These are phyloP conservation scores for Zygoascus flipseniorum DNA, from an alignment of 805 yeast genomes.

Conservation along the genomic window DNA sequence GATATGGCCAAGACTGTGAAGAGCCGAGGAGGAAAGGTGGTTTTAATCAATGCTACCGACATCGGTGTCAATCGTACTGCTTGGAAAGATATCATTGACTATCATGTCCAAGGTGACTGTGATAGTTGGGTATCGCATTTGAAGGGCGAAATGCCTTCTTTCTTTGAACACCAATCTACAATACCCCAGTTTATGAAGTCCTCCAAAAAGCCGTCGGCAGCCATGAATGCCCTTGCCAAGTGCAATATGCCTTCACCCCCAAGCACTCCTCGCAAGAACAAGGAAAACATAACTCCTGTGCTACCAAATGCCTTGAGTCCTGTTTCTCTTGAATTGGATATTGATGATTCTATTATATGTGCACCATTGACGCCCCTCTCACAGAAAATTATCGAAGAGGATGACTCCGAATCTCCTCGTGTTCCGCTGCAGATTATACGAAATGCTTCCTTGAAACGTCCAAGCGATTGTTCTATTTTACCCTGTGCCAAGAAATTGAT, in stretches of 20 bases:
- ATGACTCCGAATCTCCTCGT: neutral
- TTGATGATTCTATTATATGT: neutral
- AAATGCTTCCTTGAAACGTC: neutral
- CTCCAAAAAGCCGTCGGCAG: neutral
- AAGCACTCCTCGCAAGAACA: neutral
- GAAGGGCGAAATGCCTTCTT: constrained; percentile 5
- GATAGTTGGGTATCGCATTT: constrained; percentile 57
- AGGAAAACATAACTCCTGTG: neutral
- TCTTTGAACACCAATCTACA: constrained; percentile 8
- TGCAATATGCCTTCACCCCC: constrained; percentile 1
- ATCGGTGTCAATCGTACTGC: constrained; percentile 39
- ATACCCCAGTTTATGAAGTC: neutral
- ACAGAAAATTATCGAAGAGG: neutral
- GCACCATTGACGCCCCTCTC: neutral
- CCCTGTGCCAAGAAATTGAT: neutral
- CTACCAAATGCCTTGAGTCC: neutral
- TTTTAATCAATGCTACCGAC: constrained; percentile 65
- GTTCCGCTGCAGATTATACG: neutral
- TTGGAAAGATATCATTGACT: constrained; percentile 72
- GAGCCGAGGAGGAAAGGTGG: constrained; percentile 68
- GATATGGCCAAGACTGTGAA: constrained; percentile 62
- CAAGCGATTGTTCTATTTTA: neutral
- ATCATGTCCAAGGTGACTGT: constrained; percentile 71
- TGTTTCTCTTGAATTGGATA: neutral
- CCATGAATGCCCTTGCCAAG: neutral